These are phyloP conservation scores for Mycena metata DNA, from an alignment of 768 basidiomycete genomes.

Conservation along the genomic window DNA sequence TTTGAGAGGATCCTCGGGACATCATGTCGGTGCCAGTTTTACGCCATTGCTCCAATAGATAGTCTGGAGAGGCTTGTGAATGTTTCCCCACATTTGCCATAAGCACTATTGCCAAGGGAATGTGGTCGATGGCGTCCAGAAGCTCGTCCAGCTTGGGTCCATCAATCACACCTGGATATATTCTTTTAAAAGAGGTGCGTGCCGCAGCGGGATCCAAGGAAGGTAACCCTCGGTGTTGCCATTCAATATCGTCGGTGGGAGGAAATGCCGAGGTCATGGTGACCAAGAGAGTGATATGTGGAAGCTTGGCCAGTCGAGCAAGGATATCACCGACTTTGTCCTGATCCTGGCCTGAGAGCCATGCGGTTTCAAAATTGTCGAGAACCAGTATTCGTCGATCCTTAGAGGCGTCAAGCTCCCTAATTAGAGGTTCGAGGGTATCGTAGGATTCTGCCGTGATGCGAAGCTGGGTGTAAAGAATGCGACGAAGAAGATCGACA, in stretches of 20 bases:
- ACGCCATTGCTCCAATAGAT: constrained; percentile 2
- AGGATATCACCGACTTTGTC: constrained; percentile 44
- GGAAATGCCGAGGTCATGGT: constrained; percentile 51
- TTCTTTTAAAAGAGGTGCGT: constrained; percentile 39
- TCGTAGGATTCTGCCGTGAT: constrained; percentile 41
- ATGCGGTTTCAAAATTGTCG: constrained; percentile 58
- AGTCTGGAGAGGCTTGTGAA: neutral
- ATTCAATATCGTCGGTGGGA: constrained; percentile 42
- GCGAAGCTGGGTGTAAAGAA: constrained; percentile 41
- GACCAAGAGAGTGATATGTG: constrained; percentile 47
- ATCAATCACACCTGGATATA: constrained; percentile 39
- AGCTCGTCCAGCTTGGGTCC: constrained; percentile 15
- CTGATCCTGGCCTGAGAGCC: constrained; percentile 44
- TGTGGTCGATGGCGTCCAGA: constrained; percentile 42
- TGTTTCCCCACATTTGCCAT: constrained; percentile 45
- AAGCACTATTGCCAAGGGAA: constrained; percentile 51
- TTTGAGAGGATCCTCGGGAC: constrained; percentile 20
- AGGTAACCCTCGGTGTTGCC: constrained; percentile 37
- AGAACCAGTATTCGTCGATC: constrained; percentile 49
- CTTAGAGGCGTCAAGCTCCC: constrained; percentile 40
- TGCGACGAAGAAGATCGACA: constrained; percentile 42
- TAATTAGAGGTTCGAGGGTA: constrained; percentile 38
- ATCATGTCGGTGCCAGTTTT: constrained; percentile 21
- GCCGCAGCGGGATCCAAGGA: constrained; percentile 40
- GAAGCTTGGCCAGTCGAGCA: constrained; percentile 40